Base-by-base conservation (phyloP, 208 protist species). In the Crithidia fasciculata region DNA sequence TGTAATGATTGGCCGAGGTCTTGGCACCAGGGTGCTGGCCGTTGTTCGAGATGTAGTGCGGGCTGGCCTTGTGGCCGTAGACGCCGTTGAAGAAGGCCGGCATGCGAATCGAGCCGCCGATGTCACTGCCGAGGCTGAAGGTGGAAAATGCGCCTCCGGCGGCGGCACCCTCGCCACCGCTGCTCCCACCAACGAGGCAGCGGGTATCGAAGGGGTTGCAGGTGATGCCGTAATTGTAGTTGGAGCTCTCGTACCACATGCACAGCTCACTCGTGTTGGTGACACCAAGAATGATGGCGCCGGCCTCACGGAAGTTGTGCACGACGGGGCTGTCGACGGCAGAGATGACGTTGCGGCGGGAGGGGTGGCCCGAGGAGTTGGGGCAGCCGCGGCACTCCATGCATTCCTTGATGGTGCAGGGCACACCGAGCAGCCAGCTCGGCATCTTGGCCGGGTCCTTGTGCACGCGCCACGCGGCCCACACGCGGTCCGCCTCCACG, bases 71-170 rank as follows among this genome's bases (percentile, higher is more conserved):
- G 83, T 93, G 85, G 15, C 93, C 93, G 79, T 89, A 96, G 18
- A 97, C 89, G 60, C 93, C 93, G 69, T 95, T 95, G 81, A 95
- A 96, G 78, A 91, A 93, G 65, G 91, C 88, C 8, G 93, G 93
- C 89, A 95, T 93, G 73, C 93, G 90, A 58, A 97, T 96, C 37
- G 91, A 96, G 36, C 93, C 93, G 58, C 91, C 93, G 72, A 96
- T 95, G 74, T 97, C 93, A 68, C 89, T 93, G 58, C 93, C 93
- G 10, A 97, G 72, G 70, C 83, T 88, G 74, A 96, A 93, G 75
- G 87, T 87, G 47, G 89, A 87, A 61, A 95, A 95, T 60, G 66
- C 88, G 0, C 90, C 90, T 7, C 84, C 90, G 28, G 92, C 89
- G 19, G 91, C 92, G 12, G 88, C 84, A 2, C 91, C 90, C 67